Evolutionary conservation across 108 stramenopile species (phyloP).

Genomic region (Bacterosira constricta): DNA sequence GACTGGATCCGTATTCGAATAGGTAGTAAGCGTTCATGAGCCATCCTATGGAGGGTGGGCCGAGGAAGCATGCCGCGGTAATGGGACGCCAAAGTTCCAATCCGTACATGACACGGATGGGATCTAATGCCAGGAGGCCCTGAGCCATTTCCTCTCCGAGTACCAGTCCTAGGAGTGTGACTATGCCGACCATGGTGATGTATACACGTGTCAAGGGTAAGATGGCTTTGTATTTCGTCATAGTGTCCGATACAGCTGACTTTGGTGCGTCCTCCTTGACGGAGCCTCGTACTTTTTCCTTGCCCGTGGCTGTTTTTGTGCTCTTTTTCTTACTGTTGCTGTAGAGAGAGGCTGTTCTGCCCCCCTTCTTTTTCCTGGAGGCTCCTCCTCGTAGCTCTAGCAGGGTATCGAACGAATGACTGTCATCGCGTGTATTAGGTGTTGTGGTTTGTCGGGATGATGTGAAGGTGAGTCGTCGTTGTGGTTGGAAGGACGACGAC

Average conservation of each 20-base stretch:
- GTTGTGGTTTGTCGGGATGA: not conserved
- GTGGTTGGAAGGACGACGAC: conserved; percentile 1
- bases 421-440: not conserved
- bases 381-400: conserved; percentile 42
- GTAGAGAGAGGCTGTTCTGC: conserved; percentile 39
- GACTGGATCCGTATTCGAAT: conserved; percentile 79
- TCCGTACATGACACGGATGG: conserved; percentile 76
- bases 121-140: conserved; percentile 80
- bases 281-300: conserved; percentile 49
- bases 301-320: conserved; percentile 56
- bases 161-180: conserved; percentile 71
- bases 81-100: conserved; percentile 85
- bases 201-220: conserved; percentile 83
- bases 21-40: conserved; percentile 87
- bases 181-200: conserved; percentile 71
- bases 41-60: conserved; percentile 86
- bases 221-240: conserved; percentile 76
- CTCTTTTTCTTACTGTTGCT: conserved; percentile 20
- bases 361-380: conserved; percentile 34
- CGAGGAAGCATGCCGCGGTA: conserved; percentile 85
- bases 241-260: conserved; percentile 53
- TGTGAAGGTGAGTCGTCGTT: not conserved
- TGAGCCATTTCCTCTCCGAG: conserved; percentile 87
- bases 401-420: not conserved
- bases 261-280: conserved; percentile 39